Evolutionary conservation across 192 early-diverging fungal species (phyloP).

Genomic region (Coemansia sp.): DNA sequence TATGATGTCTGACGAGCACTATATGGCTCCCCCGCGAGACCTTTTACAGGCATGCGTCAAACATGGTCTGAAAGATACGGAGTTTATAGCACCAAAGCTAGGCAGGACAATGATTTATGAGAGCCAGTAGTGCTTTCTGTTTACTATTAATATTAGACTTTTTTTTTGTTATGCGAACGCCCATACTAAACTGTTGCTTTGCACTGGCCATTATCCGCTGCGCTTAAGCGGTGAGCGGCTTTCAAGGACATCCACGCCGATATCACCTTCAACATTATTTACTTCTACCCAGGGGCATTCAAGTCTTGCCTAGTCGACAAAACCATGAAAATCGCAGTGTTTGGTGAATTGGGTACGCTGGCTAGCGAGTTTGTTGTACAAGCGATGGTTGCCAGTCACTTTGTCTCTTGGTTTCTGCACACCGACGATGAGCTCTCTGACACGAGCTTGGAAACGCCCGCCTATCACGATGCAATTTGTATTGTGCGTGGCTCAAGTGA

Average conservation of each 20-base stretch:
- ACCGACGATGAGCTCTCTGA: conserved; percentile 23
- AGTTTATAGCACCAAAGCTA: conserved; percentile 45
- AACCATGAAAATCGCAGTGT: conserved; percentile 38
- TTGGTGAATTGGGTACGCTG: conserved; percentile 32
- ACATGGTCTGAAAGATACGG: conserved; percentile 13
- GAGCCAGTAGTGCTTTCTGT: not conserved
- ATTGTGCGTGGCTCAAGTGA: conserved; percentile 28
- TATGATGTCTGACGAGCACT: conserved; percentile 74
- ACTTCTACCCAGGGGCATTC: not conserved
- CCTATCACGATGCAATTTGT: conserved; percentile 18
- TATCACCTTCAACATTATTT: not conserved
- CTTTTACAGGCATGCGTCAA: conserved; percentile 56
- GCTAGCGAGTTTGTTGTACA: conserved; percentile 34
- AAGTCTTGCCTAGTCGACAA: not conserved
- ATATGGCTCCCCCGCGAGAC: conserved; percentile 68
- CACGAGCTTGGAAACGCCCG: conserved; percentile 13
- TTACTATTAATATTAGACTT: not conserved
- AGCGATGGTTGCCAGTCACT: conserved; percentile 26
- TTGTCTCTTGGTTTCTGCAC: conserved; percentile 30
- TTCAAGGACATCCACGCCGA: too few relatives aligned
- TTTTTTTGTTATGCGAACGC: not conserved
- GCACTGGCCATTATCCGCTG: too few relatives aligned
- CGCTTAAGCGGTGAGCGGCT: too few relatives aligned
- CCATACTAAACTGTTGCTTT: not conserved
- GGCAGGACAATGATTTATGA: conserved; percentile 37